These are phyloP conservation scores for Penicillium daleae DNA, from an alignment of 495 filamentous ascomycete species.

Conservation along the genomic window DNA sequence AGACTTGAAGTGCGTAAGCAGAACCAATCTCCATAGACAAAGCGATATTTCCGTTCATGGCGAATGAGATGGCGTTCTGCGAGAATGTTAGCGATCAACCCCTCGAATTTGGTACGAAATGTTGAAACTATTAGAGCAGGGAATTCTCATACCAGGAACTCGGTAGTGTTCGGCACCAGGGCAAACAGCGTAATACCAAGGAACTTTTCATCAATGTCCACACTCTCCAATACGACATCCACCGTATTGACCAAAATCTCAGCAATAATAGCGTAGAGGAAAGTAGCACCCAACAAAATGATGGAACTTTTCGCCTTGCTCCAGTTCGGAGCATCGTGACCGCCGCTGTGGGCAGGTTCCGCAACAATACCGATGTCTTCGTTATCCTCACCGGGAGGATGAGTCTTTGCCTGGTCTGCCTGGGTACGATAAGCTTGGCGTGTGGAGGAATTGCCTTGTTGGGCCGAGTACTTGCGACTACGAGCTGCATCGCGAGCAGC, in stretches of 20 bases:
- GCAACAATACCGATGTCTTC: slow-evolving; percentile 46
- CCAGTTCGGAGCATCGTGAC: slow-evolving; percentile 98
- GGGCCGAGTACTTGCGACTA: slow-evolving; percentile 50
- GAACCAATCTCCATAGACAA: slow-evolving; percentile 99
- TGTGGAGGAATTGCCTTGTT: slow-evolving; percentile 27
- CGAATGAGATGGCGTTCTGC: slow-evolving; percentile 97
- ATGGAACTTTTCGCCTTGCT: slow-evolving; percentile 85
- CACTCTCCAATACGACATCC: slow-evolving; percentile 86
- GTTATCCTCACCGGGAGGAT: slow-evolving; percentile 38
- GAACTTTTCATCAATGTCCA: slow-evolving; percentile 96
- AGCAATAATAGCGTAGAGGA: slow-evolving; percentile 93
- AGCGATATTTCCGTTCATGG: slow-evolving; percentile 99
- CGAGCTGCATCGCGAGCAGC: slow-evolving; percentile 79
- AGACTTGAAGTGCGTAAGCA: slow-evolving; percentile 96
- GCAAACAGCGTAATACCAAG: slow-evolving; percentile 97
- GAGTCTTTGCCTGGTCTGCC: slow-evolving; percentile 30
- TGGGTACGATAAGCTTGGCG: slow-evolving; percentile 36
- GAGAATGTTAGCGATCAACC: slow-evolving; percentile 35
- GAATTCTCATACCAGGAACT: slow-evolving; percentile 79
- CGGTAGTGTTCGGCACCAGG: slow-evolving; percentile 95
- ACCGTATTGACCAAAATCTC: slow-evolving; percentile 97
- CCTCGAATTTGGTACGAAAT: background rate
- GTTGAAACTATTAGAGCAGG: background rate
- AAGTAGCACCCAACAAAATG: slow-evolving; percentile 85
- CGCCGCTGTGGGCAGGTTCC: slow-evolving; percentile 49